A percentile compares a stretch with the other conserved stretches of the same genome.
Evolutionary conservation across 148 eudicot species (phyloP).

Genomic region (Persicaria tinctoria): DNA sequence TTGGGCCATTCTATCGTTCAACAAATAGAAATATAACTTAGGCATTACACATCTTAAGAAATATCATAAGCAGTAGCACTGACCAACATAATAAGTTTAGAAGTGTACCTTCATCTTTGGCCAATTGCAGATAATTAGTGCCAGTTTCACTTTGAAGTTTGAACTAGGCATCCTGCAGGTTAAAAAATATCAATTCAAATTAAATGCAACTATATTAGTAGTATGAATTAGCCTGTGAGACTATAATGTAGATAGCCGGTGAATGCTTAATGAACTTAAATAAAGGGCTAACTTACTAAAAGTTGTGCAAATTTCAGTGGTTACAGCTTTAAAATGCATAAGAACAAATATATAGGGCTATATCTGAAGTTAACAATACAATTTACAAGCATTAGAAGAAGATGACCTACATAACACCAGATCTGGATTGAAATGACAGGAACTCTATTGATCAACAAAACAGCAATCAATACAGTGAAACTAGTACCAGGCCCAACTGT

Average conservation of each 20-base stretch:
- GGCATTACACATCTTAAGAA: not conserved
- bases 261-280: not conserved
- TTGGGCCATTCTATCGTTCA: not conserved
- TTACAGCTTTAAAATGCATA: not conserved
- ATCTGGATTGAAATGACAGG: not conserved
- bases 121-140: not conserved
- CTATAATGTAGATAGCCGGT: not conserved
- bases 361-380: not conserved
- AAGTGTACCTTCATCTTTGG: not conserved
- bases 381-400: not conserved
- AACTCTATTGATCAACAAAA: slow-evolving; percentile 2
- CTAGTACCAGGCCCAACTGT: slow-evolving; percentile 9
- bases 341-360: not conserved
- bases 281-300: not conserved
- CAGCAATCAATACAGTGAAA: slow-evolving; percentile 9
- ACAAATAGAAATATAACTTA: too few relatives aligned
- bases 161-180: not conserved
- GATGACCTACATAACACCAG: not conserved
- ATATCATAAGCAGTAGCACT: not conserved
- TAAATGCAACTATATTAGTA: too few relatives aligned
- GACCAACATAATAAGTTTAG: not conserved
- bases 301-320: not conserved
- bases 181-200: not conserved
- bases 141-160: not conserved
- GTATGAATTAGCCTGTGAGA: not conserved